phyloP scores from a whole-genome alignment of 106 monocot genomes.

The Acorus calamus region DNA sequence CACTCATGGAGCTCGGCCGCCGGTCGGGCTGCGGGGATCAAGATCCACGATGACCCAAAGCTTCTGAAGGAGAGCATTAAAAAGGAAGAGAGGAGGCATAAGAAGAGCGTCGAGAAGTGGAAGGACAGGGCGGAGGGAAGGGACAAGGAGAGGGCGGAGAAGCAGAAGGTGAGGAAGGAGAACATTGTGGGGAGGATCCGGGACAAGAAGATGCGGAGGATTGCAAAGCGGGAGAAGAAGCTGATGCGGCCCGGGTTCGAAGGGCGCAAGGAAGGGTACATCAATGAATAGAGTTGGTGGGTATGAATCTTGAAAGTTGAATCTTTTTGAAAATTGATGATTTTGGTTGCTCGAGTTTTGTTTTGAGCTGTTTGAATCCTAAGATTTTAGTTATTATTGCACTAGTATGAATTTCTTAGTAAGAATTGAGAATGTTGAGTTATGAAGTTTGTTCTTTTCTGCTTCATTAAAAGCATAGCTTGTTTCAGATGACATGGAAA shows the following conservation, averaged over 20 bases:
- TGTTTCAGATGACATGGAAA: too few species aligned
- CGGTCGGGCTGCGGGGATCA: constrained; percentile 61
- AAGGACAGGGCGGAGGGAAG: constrained; percentile 52
- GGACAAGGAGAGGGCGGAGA: constrained; percentile 32
- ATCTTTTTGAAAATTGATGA: too few species aligned
- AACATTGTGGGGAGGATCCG: constrained; percentile 77
- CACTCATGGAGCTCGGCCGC: constrained; percentile 65
- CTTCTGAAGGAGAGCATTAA: constrained; percentile 71
- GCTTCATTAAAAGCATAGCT: too few species aligned
- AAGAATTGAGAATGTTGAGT: too few species aligned
- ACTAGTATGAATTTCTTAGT: too few species aligned
- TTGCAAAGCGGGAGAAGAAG: constrained; percentile 90
- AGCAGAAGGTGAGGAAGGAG: constrained; percentile 58
- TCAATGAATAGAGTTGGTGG: constrained; percentile 19
- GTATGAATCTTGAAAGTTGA: background rate
- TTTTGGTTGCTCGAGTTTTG: too few species aligned
- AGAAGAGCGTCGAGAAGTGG: constrained; percentile 75
- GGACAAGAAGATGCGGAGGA: constrained; percentile 69
- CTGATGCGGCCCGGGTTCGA: constrained; percentile 83
- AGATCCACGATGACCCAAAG: constrained; percentile 79
- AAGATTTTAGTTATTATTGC: too few species aligned
- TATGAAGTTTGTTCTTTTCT: too few species aligned
- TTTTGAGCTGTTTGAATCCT: too few species aligned
- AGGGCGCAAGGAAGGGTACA: constrained; percentile 60
- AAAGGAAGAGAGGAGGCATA: constrained; percentile 62